Base-by-base conservation (phyloP, 2,329 filamentous ascomycete genomes). In the Lanzia echinophila region DNA sequence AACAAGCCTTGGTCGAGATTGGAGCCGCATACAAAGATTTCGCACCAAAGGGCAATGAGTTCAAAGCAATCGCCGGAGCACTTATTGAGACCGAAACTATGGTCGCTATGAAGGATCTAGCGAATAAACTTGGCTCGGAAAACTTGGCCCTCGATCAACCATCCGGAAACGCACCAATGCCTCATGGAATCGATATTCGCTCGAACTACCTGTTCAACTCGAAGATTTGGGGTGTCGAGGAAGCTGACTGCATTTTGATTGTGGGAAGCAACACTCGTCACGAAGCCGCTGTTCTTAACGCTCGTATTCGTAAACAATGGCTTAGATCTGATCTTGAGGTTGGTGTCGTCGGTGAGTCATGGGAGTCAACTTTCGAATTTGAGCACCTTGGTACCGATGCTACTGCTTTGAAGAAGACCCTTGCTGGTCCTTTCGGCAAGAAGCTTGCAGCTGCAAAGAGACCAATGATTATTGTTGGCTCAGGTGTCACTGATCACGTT, bases 121-220 rank as follows among this genome's bases (percentile, higher is more conserved):
- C 90, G 65, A 99, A 99, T 79, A 92, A 86, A 73, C 87, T 99
- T 59, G 90, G 90, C 58, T 97, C 94, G 3, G 94, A 99, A 64
- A 99, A 97, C 72, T 78, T 99, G 57, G 89, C 90, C 58, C 82
- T 97, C 43, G 94, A 99, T 70, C 91, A 91, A 68, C 88, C 90
- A 38, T 83, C 83, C 54, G 94, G 94, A 59, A 86, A 81, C 72
- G 77, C 85, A 60, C 94, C 94, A 13, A 75, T 96, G 58, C 88
- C 92, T 34, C 94, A 99, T 73, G 94, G 94, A 71, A 75, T 96
- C 58, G 94, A 99, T 67, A 81, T 97, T 56, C 88, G 92, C 61
- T 88, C 90, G 56, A 99, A 94, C 76, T 99, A 95, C 73, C 79
- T 90, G 43, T 96, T 99, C 80, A 99, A 99, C 81, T 96, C 91